Base-by-base conservation (phyloP, 1,284 basidiomycete species). In the Schizopora paradoxa region DNA sequence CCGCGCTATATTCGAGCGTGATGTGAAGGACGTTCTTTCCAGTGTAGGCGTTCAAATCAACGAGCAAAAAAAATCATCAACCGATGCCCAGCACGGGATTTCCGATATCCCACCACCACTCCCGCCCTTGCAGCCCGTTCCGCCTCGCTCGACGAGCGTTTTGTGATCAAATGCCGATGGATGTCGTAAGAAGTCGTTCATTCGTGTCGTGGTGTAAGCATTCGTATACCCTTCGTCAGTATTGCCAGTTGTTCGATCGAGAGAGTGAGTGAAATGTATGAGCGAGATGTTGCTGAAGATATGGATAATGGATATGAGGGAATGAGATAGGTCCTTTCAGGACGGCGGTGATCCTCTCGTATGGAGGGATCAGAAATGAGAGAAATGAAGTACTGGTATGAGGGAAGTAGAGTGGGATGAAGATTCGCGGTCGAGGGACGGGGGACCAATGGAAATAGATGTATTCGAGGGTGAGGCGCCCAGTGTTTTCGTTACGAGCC, bases 111-210 rank as follows among this genome's bases (percentile, higher is more conserved):
- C n/a, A n/a, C n/a, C n/a, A n/a, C n/a, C n/a, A n/a, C n/a, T n/a
- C n/a, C n/a, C n/a, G n/a, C n/a, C n/a, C n/a, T n/a, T n/a, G n/a
- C n/a, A n/a, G n/a, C n/a, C n/a, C n/a, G n/a, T n/a, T n/a, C n/a
- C n/a, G n/a, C n/a, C n/a, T n/a, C n/a, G n/a, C n/a, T n/a, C n/a
- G n/a, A n/a, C n/a, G n/a, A n/a, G n/a, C n/a, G n/a, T n/a, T n/a
- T n/a, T n/a, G n/a, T n/a, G n/a, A n/a, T n/a, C n/a, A n/a, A n/a
- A n/a, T n/a, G n/a, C n/a, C n/a, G n/a, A n/a, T n/a, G n/a, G 62
- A 54, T 64, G 48, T 74, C 71, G 62, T 75, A 70, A 73, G 67
- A 73, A 72, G 70, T 63, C 41, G 47, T 62, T 60, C 61, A 52
- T 50, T 64, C 56, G 51, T 36, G 18, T 49, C 38, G 53, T 66